Conservation (phyloP, 2,329 filamentous ascomycete genomes). For the Corynespora cassiicola region DNA sequence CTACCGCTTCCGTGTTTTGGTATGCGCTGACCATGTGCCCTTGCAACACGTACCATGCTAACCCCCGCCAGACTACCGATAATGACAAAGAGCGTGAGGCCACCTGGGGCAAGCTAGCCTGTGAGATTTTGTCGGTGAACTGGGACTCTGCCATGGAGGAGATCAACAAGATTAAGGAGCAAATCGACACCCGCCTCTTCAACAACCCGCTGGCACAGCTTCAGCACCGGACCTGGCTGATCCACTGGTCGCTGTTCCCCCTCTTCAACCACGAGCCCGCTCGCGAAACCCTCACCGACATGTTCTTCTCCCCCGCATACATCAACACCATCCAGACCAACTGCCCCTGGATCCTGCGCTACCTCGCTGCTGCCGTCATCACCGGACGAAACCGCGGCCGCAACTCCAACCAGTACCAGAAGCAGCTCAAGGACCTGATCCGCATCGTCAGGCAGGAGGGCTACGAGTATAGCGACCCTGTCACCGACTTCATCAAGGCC, state of each 20-base stretch:
- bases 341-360: conserved; percentile 95
- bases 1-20: conserved; percentile 94
- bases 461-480: conserved; percentile 95
- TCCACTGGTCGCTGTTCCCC: conserved; percentile 98
- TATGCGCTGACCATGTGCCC: too few species aligned
- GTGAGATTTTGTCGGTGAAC: conserved; percentile 91
- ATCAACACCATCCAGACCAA: conserved; percentile 99
- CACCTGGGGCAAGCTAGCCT: conserved; percentile 97
- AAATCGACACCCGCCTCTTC: conserved; percentile 93
- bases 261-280: conserved; percentile 97
- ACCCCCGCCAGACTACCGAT: conserved; percentile 73
- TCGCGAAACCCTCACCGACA: conserved; percentile 88
- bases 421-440: conserved; percentile 97
- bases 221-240: conserved; percentile 93
- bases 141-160: conserved; percentile 85
- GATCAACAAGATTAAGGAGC: conserved; percentile 68
- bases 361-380: conserved; percentile 92
- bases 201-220: conserved; percentile 96
- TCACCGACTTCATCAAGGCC: conserved; percentile 95
- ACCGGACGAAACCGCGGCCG: conserved; percentile 76
- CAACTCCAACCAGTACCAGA: conserved; percentile 91
- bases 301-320: conserved; percentile 96
- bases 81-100: conserved; percentile 96
- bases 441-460: conserved; percentile 95
- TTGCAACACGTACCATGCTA: conserved; percentile 17